Conservation (phyloP, 177 flowering plant genomes). For the Vitis hybrid region DNA sequence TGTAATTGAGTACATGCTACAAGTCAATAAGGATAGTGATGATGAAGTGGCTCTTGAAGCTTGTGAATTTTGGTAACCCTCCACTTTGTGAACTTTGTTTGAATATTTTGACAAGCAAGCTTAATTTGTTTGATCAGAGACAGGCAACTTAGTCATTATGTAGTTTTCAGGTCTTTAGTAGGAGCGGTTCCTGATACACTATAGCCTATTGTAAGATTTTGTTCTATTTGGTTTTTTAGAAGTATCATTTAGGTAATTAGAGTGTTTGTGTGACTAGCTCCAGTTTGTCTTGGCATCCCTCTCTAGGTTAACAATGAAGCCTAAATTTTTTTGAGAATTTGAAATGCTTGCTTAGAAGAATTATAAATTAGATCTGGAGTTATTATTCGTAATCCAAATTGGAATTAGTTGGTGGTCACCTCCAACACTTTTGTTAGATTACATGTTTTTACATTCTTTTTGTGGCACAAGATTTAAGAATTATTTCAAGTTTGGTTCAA, state of each 20-base stretch:
- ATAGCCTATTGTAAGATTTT: background rate
- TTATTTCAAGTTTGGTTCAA: background rate
- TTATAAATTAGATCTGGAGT: too few relatives aligned
- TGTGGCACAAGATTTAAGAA: background rate
- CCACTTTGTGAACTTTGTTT: constrained; percentile 4
- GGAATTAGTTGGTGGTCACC: too few relatives aligned
- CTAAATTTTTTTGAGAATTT: background rate
- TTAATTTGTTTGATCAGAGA: background rate
- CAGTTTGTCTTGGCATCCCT: too few relatives aligned
- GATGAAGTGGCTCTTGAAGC: constrained; percentile 98
- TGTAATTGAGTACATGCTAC: constrained; percentile 89
- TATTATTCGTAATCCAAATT: too few relatives aligned
- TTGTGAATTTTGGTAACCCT: constrained; percentile 93
- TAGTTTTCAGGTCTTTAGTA: background rate
- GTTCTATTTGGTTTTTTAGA: background rate
- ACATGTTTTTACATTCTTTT: background rate
- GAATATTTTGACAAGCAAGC: background rate
- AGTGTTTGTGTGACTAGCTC: too few relatives aligned
- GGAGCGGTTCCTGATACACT: background rate
- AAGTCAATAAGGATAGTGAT: constrained; percentile 87
- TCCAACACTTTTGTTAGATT: too few relatives aligned
- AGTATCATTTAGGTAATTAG: background rate
- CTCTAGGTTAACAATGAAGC: background rate
- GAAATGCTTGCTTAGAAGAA: too few relatives aligned
- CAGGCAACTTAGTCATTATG: background rate